Evolutionary conservation across 139 green algal species (phyloP), one percentile per base, ranked within the genome.

Genomic region (Coccomyxa sp.): DNA sequence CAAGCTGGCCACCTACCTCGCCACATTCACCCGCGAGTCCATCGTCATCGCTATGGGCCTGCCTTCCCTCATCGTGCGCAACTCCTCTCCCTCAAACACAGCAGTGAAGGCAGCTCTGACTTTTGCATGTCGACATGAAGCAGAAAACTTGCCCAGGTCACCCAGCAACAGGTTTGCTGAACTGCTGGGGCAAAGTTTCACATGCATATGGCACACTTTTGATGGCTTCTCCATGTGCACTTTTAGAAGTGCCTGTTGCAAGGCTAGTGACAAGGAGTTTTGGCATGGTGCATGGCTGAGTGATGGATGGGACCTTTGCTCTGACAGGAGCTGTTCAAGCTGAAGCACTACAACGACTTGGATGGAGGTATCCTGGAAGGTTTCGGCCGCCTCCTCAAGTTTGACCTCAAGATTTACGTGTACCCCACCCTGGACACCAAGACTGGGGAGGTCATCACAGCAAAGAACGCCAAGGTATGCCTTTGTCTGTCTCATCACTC

Each of bases 341-440:
- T 88, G 83, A 83, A 81, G 32, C 67, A 89, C 80, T 91, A 91
- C 63, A 32, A 38, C 15, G 88, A 91, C 78, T 81, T 91, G 80
- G 68, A 85, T n/a, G 88, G 88, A 59, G 88, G 88, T 16, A 90
- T 91, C 27, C 76, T 91, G 77, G 88, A 91, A 78, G 87, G 86
- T 77, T 91, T 91, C 80, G 88, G 88, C 23, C 84, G 88, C 67
- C 79, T 91, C 67, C 81, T 91, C 16, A 90, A 88, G 80, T 89
- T 83, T 81, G 84, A 89, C 80, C 79, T 88, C 18, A 89, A 89
- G 84, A 79, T 91, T 38, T 91, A 89, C 67, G 85, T 90, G 15
- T 91, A 90, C 83, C 88, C 88, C 12, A 91, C 88, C 17, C n/a
- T 89, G 57, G 86, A 91, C 76, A 31, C 76, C 74, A 32, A 77